phyloP scores from a whole-genome alignment of 139 green algal species.

The Edaphochlamys debaryana region DNA sequence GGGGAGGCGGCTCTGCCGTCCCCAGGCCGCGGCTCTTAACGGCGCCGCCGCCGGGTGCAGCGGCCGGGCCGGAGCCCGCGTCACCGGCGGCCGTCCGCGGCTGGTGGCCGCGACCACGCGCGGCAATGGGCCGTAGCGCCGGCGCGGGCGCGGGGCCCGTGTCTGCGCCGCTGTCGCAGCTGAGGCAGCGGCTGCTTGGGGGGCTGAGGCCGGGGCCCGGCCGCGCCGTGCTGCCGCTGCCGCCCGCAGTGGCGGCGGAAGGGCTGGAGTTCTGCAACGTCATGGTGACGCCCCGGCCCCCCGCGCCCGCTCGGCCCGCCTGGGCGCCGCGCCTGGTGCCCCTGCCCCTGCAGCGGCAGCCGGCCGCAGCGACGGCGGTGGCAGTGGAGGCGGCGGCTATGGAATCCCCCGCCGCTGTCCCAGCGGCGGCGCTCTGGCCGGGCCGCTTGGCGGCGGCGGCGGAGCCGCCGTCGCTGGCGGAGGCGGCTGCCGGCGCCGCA shows the following conservation, averaged over 20 bases:
- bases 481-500: background rate
- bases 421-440: too few species aligned
- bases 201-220: background rate
- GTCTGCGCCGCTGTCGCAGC: slow-evolving; percentile 2
- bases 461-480: background rate
- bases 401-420: background rate
- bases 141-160: too few species aligned
- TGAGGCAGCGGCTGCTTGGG: background rate
- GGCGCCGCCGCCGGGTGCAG: too few species aligned
- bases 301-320: too few species aligned
- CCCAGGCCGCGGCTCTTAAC: too few species aligned
- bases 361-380: background rate
- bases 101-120: too few species aligned
- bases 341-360: background rate
- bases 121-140: too few species aligned
- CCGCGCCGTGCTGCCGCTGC: slow-evolving; percentile 23
- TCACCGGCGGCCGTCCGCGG: too few species aligned
- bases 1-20: too few species aligned
- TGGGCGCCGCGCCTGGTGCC: too few species aligned
- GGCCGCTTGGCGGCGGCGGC: background rate
- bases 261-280: slow-evolving; percentile 30
- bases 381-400: background rate
- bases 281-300: slow-evolving; percentile 6
- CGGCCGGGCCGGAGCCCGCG: too few species aligned
- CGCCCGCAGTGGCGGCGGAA: background rate